These are phyloP conservation scores for Schizosaccharomyces japonicus DNA, from an alignment of 805 yeast genomes.

Conservation along the genomic window DNA sequence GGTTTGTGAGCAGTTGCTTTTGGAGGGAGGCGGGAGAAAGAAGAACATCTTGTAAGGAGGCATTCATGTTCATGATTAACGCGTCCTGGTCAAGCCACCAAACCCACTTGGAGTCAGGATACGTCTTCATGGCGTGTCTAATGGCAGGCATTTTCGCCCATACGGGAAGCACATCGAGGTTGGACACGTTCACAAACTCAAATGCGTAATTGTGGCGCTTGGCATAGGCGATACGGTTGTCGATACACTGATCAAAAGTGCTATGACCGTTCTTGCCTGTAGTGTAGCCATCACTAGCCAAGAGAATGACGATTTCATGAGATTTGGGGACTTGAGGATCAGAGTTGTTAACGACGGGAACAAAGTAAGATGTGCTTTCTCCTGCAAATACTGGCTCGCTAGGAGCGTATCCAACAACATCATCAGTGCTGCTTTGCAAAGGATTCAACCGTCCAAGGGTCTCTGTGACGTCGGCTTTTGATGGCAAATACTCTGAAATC, in stretches of 20 bases:
- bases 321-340: conserved; percentile 3
- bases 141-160: conserved; percentile 19
- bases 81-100: conserved; percentile 20
- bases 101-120: conserved; percentile 19
- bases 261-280: conserved; percentile 8
- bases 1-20: conserved; percentile 11
- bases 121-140: conserved; percentile 13
- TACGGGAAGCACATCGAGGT: conserved; percentile 9
- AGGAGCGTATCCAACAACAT: too few species aligned
- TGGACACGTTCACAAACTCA: conserved; percentile 13
- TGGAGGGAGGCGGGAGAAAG: conserved; percentile 13
- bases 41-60: conserved; percentile 14
- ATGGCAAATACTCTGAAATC: too few species aligned
- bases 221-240: conserved; percentile 16
- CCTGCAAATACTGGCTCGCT: too few species aligned
- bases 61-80: conserved; percentile 15
- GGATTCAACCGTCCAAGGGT: too few species aligned
- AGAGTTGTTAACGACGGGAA: not conserved
- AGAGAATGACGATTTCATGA: conserved; percentile 9
- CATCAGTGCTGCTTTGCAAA: too few species aligned
- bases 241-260: conserved; percentile 8
- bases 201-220: conserved; percentile 16
- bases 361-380: not conserved
- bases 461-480: too few species aligned
- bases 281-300: conserved; percentile 13